Evolutionary conservation across 495 filamentous ascomycete species (phyloP).

Genomic region (Hyaloscypha bicolor): DNA sequence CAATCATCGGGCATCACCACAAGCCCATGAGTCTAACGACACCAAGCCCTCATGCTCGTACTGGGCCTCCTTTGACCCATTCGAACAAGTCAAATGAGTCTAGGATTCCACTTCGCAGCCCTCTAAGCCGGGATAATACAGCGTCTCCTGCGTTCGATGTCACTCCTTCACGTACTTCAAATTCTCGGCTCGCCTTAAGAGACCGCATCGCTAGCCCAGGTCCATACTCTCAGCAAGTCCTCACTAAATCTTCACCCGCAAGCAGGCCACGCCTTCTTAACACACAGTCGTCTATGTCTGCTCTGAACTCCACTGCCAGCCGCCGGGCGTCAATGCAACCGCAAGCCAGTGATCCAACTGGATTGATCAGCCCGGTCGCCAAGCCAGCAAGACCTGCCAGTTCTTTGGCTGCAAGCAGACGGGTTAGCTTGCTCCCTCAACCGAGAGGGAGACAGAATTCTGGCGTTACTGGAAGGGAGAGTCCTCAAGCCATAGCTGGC

Average conservation of each 20-base stretch:
- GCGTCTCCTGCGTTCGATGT: conserved; percentile 43
- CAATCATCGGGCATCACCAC: conserved; percentile 69
- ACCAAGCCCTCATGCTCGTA: conserved; percentile 63
- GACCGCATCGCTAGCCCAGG: conserved; percentile 49
- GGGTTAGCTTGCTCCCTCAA: conserved; percentile 53
- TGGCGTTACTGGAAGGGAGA: conserved; percentile 33
- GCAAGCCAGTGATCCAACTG: conserved; percentile 23
- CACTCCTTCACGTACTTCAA: conserved; percentile 34
- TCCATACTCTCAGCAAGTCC: conserved; percentile 35
- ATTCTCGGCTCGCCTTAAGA: conserved; percentile 49
- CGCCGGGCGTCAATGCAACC: conserved; percentile 50
- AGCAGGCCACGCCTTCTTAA: conserved; percentile 31
- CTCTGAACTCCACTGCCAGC: conserved; percentile 34
- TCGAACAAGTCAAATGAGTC: conserved; percentile 43
- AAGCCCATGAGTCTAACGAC: conserved; percentile 61
- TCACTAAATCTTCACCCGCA: conserved; percentile 34
- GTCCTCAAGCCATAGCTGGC: conserved; percentile 31
- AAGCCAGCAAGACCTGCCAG: conserved; percentile 46
- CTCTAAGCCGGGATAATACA: conserved; percentile 43
- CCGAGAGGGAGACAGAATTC: conserved; percentile 36
- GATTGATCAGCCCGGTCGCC: conserved; percentile 29
- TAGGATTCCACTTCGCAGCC: conserved; percentile 46
- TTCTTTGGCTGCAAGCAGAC: conserved; percentile 48
- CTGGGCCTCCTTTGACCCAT: conserved; percentile 21
- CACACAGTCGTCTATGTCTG: conserved; percentile 38